Evolutionary conservation across 176 grass and related monocot species (phyloP), one percentile per base, ranked within the genome.

Genomic region (Rhynchospora pubera): DNA sequence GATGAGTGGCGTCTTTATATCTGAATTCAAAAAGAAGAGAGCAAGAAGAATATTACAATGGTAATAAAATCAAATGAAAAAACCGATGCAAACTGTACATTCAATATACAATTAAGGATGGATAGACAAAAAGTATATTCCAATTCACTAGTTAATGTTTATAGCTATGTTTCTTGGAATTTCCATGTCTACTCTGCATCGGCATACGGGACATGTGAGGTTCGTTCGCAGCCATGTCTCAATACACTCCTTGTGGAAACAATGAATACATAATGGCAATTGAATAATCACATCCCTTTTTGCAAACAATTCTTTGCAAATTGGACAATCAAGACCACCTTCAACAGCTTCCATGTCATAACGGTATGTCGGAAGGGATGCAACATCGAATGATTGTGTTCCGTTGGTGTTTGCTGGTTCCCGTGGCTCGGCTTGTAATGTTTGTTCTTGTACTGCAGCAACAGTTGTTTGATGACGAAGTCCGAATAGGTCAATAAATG

Each of bases 101-200:
- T 16, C 4, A 43, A 43, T 9, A 11, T 24, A 10, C 65, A 69
- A 69, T 69, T 45, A 69, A 69, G 65, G 5, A 69, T 45, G 16
- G 19, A 69, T 44, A 45, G 0, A 44, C 16, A 70, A 2, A 42
- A 67, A 43, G 19, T 4, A 7, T 9, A 69, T 7, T 34, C 32
- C 34, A 19, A 70, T 70, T 70, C 15, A 61, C 55, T 60, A 62
- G 30, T 46, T 12, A 42, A 62, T 79, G 1, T 44, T 11, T 9
- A 79, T 11, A 79, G 77, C 52, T 2, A 62, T 61, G 7, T 79
- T 28, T 59, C 51, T 43, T 14, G 26, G 77, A 79, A 79, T 44
- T 62, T 79, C 77, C 77, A 62, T 62, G 8, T 79, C 77, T 43
- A 60, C 77, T 79, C 77, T 79, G 52, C 77, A 44, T 43, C 77